Base-by-base conservation (phyloP, 2,329 filamentous ascomycete genomes). In the Monosporascus sp. region DNA sequence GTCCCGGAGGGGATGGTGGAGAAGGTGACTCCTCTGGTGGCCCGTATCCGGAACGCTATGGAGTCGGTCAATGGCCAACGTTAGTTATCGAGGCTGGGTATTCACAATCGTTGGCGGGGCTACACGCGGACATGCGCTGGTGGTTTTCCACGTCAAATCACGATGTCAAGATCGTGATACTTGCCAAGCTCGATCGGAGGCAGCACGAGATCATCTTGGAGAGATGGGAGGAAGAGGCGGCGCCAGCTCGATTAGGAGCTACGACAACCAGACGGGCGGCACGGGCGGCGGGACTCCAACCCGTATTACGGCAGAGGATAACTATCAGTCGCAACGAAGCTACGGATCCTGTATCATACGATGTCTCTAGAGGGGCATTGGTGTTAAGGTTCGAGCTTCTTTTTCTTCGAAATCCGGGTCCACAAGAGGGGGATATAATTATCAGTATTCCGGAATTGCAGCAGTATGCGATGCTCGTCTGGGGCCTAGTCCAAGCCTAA, bases 1-100 rank as follows among this genome's bases (percentile, higher is more conserved):
- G 38, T 19, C 51, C 47, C 16, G 47, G 47, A 24, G 46, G 45
- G 9, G 49, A 54, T 51, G 38, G 20, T 26, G 49, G 49, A 31
- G 52, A 54, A 45, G 49, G 44, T 17, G 52, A 54, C 19, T 54
- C 52, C 5, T n/a, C 26, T 43, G 52, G 52, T 31, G 49, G 48
- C 24, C 52, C 37, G 40, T 24, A 4, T 5, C 43, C 44, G 38
- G 37, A 24, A 45, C 49, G 52, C 22, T 17, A 24, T 20, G 38
- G 48, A 8, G n/a, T n/a, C 11, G 35, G 14, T 37, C 4, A 19
- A 16, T 53, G 52, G 52, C 52, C 52, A 48, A 53, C 52, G n/a
- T 37, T 53, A 3, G 48, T 48, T 22, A 53, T 53, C 43, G 43
- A 53, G 26, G 48, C 52, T 50, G 52, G 52, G 31, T 26, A 40